A percentile compares a stretch with the other conserved stretches of the same genome.
These are phyloP conservation scores for Tilletia indica DNA, from an alignment of 1,284 basidiomycete species.

Conservation along the genomic window DNA sequence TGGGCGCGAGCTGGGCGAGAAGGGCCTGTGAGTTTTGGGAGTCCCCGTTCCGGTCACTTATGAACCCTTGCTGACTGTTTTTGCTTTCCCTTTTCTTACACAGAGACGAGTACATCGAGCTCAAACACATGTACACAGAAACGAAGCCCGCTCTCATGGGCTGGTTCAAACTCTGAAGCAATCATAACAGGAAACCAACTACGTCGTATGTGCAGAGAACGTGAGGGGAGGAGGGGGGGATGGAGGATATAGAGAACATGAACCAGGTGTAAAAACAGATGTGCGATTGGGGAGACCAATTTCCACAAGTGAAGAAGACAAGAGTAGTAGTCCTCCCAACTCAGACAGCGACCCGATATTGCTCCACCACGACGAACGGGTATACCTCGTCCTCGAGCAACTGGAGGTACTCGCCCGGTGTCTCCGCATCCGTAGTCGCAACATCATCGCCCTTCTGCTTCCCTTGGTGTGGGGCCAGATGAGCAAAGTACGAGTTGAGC, in stretches of 20 bases:
- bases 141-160: slow-evolving; percentile 38
- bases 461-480: slow-evolving; percentile 65
- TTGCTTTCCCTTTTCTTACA: not conserved
- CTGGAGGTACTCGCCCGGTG: slow-evolving; percentile 51
- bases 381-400: slow-evolving; percentile 51
- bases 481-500: slow-evolving; percentile 75
- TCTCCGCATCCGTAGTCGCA: slow-evolving; percentile 29
- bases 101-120: slow-evolving; percentile 51
- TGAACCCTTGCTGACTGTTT: not conserved
- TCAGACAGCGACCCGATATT: slow-evolving; percentile 38
- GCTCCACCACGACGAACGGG: slow-evolving; percentile 51
- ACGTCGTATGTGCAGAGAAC: too few relatives aligned
- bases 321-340: too few relatives aligned
- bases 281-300: too few relatives aligned
- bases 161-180: slow-evolving; percentile 46
- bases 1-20: slow-evolving; percentile 50
- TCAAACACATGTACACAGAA: slow-evolving; percentile 51
- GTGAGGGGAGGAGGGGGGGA: too few relatives aligned
- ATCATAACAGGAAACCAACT: too few relatives aligned
- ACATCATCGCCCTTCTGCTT: slow-evolving; percentile 18
- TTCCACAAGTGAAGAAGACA: not conserved
- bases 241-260: not conserved
- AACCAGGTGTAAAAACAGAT: not conserved
- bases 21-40: slow-evolving; percentile 36
- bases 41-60: not conserved